These are phyloP conservation scores for Rhodotorula mucilaginosa DNA, from an alignment of 1,284 basidiomycete species.

Conservation along the genomic window DNA sequence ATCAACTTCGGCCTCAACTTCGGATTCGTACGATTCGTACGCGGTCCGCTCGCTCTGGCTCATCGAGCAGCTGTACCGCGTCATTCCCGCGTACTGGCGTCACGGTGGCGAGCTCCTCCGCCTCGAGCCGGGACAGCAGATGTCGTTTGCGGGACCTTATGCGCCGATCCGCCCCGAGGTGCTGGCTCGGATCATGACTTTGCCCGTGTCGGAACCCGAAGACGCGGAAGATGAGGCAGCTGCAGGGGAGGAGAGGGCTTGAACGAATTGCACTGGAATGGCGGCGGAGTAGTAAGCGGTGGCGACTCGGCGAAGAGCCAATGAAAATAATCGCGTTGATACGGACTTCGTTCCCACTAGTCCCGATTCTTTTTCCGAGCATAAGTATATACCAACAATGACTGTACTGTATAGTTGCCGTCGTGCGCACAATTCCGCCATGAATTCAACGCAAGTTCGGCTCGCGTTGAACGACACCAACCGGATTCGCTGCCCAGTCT, in stretches of 20 bases:
- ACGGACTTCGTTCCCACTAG: no score
- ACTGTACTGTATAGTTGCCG: no score
- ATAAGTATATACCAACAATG: no score
- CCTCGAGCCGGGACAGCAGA: conserved; percentile 9
- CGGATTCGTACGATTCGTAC: not conserved
- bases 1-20: not conserved
- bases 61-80: conserved; percentile 3
- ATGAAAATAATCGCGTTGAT: no score
- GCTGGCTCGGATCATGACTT: not conserved
- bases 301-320: no score
- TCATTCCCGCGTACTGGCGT: conserved; percentile 12
- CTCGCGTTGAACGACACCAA: no score
- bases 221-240: not conserved
- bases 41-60: conserved; percentile 7
- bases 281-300: no score
- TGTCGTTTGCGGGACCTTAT: not conserved
- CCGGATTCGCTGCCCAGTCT: no score
- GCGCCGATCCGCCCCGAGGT: not conserved
- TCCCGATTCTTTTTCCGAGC: no score
- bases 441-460: no score
- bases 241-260: not conserved
- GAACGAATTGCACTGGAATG: no score
- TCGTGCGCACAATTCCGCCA: no score
- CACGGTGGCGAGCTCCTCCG: conserved; percentile 3
- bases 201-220: not conserved